Evolutionary conservation across 2,329 filamentous ascomycete species (phyloP).

Genomic region (Mycosphaerelloides madeirae): DNA sequence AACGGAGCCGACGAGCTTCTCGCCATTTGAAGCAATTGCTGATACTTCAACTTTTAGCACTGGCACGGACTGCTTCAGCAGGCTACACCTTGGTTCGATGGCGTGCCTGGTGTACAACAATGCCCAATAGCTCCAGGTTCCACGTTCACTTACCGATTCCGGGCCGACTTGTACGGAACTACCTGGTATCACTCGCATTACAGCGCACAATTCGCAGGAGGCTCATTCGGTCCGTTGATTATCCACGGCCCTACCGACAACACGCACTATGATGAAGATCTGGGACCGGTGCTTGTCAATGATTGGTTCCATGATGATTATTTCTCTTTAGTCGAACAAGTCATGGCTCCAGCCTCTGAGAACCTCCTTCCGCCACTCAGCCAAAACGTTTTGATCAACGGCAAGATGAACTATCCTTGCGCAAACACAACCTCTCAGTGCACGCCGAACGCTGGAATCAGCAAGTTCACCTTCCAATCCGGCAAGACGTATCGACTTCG

Average conservation of each 20-base stretch:
- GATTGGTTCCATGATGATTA: constrained; percentile 42
- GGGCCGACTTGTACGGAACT: constrained; percentile 39
- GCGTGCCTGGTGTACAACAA: constrained; percentile 44
- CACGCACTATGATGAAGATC: constrained; percentile 41
- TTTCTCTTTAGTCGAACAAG: constrained; percentile 27
- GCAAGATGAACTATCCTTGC: constrained; percentile 30
- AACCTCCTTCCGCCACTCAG: constrained; percentile 25
- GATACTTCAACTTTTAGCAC: background rate
- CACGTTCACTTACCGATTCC: constrained; percentile 36
- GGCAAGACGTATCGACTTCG: constrained; percentile 41
- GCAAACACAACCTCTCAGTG: constrained; percentile 28
- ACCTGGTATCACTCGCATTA: constrained; percentile 41
- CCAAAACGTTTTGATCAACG: constrained; percentile 25
- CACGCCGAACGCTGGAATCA: constrained; percentile 30
- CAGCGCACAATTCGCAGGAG: constrained; percentile 39
- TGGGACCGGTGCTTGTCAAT: constrained; percentile 39
- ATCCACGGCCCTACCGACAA: constrained; percentile 41
- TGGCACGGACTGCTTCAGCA: background rate
- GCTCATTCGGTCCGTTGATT: constrained; percentile 40
- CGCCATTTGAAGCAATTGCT: constrained; percentile 17
- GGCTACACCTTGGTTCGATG: constrained; percentile 35
- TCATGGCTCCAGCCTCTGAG: constrained; percentile 25
- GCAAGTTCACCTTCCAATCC: constrained; percentile 36
- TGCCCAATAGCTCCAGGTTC: constrained; percentile 41
- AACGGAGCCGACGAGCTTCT: background rate